Percentiles rank a stretch among this genome's conserved stretches.
Evolutionary conservation across 108 stramenopile species (phyloP).

Genomic region (Cylindrotheca fusiformis): DNA sequence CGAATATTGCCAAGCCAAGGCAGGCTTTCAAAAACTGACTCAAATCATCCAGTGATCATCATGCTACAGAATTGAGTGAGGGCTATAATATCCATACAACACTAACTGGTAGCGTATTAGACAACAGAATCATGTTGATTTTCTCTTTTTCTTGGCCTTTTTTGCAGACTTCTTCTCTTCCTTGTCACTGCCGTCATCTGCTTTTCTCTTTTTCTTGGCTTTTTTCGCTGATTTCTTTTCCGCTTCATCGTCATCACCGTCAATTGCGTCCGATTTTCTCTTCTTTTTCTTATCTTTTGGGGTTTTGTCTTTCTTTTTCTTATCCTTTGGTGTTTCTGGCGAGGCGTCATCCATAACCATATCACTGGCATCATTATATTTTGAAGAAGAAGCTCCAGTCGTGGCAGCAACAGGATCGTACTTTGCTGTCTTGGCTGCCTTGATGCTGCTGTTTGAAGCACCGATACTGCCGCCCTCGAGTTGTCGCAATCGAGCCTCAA

Average conservation of each 20-base stretch:
- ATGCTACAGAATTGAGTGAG: no score
- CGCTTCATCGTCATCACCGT: slow-evolving; percentile 40
- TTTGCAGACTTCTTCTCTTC: slow-evolving; percentile 36
- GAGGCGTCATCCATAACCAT: slow-evolving; percentile 67
- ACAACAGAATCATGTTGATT: no score
- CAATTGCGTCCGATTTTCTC: slow-evolving; percentile 51
- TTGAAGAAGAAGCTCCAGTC: slow-evolving; percentile 58
- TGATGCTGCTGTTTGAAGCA: slow-evolving; percentile 69
- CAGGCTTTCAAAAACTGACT: no score
- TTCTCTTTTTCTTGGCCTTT: slow-evolving; percentile 33
- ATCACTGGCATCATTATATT: slow-evolving; percentile 89
- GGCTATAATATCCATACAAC: no score
- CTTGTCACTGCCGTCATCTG: slow-evolving; percentile 7
- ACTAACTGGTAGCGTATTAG: no score
- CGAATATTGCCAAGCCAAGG: slow-evolving; percentile 3
- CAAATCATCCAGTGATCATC: no score
- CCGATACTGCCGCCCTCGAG: slow-evolving; percentile 91
- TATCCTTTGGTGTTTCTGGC: slow-evolving; percentile 30
- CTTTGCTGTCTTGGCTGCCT: slow-evolving; percentile 73
- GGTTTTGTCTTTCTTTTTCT: slow-evolving; percentile 73
- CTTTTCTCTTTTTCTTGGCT: slow-evolving; percentile 13
- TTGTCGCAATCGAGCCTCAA: slow-evolving; percentile 95
- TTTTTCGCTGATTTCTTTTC: slow-evolving; percentile 23
- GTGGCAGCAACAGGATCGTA: slow-evolving; percentile 78
- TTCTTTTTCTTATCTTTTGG: slow-evolving; percentile 58